These are phyloP conservation scores for Peniophora sp. DNA, from an alignment of 1,284 basidiomycete species.

Conservation along the genomic window DNA sequence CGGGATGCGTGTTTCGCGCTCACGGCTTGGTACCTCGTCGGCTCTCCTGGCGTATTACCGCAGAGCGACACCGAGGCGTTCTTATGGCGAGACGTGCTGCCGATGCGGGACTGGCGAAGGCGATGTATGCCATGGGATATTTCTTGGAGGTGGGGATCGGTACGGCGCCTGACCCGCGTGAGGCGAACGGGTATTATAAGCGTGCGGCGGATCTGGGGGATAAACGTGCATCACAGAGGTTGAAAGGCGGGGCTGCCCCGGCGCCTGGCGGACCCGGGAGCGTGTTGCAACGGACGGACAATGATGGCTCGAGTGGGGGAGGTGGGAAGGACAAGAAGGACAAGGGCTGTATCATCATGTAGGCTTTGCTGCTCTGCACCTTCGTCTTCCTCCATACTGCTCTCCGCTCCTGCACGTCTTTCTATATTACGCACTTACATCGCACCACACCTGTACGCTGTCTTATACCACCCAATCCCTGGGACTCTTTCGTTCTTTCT, in stretches of 20 bases:
- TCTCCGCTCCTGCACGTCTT: background rate
- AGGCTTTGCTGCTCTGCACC: background rate
- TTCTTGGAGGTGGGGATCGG: conserved; percentile 94
- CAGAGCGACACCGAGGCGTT: conserved; percentile 98
- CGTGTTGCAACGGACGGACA: conserved; percentile 38
- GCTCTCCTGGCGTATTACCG: conserved; percentile 93
- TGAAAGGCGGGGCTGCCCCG: conserved; percentile 58
- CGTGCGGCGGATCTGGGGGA: conserved; percentile 91
- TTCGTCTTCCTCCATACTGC: background rate
- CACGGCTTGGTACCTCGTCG: conserved; percentile 98
- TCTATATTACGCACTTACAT: background rate
- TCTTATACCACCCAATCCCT: no score
- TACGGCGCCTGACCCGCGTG: conserved; percentile 55
- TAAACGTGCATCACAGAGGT: conserved; percentile 83
- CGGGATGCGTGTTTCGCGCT: conserved; percentile 96
- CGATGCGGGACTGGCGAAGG: conserved; percentile 84
- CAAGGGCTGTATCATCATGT: conserved; percentile 86
- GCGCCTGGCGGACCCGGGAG: conserved; percentile 49
- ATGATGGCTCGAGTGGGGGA: conserved; percentile 28
- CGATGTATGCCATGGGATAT: conserved; percentile 96
- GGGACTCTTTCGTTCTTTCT: no score
- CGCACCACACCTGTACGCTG: background rate
- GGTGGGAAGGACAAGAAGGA: conserved; percentile 36
- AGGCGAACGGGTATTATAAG: conserved; percentile 81
- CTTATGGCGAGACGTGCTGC: conserved; percentile 88